Evolutionary conservation across 2,329 filamentous ascomycete genomes (phyloP).

Genomic region (Nigrograna mackinnonii): DNA sequence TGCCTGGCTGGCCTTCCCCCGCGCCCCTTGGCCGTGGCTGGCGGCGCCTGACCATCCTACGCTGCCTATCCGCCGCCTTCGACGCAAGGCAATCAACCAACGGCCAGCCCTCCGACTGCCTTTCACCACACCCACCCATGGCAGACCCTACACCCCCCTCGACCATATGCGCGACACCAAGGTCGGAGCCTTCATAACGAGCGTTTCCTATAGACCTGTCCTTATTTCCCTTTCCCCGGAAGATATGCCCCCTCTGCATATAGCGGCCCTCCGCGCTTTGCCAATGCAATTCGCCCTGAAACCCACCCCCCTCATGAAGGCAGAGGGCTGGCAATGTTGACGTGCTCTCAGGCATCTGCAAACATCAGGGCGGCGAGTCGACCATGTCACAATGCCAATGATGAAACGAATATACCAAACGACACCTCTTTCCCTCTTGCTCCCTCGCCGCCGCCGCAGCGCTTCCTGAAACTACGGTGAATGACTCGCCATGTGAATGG

Average conservation of each 20-base stretch:
- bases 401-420: conserved; percentile 28
- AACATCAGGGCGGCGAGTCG: conserved; percentile 20
- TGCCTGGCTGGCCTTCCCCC: background rate
- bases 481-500: conserved; percentile 12
- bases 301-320: conserved; percentile 1
- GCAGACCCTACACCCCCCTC: too few species aligned
- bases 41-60: conserved; percentile 25
- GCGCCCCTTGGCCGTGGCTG: conserved; percentile 22
- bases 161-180: too few species aligned
- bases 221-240: conserved; percentile 25
- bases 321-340: too few species aligned
- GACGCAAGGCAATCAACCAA: conserved; percentile 10
- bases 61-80: conserved; percentile 12
- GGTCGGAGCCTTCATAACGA: conserved; percentile 18
- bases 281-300: conserved; percentile 19
- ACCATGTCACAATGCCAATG: conserved; percentile 23
- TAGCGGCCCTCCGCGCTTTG: conserved; percentile 10
- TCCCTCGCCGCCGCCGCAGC: too few species aligned
- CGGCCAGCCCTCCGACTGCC: conserved; percentile 11
- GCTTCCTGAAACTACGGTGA: conserved; percentile 18
- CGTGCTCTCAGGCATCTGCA: conserved; percentile 15
- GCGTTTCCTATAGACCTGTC: conserved; percentile 18
- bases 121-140: conserved; percentile 6
- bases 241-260: conserved; percentile 6
- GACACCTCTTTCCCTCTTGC: conserved; percentile 9